Evolutionary conservation across 1,139 yeast species (phyloP).

Genomic region (Debaryomycetaceae sp.): DNA sequence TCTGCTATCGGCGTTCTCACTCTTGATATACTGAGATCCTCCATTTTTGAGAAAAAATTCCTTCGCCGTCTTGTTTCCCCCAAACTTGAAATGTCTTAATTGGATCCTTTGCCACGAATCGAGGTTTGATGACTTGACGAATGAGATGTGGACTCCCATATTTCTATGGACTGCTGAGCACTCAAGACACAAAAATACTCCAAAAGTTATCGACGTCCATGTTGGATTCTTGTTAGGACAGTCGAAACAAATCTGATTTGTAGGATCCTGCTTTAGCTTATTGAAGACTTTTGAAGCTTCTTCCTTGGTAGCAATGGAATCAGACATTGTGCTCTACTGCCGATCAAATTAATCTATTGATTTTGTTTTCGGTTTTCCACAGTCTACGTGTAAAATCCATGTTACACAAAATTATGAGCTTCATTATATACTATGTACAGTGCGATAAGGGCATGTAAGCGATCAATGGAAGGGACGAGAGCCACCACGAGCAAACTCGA

Average conservation of each 20-base stretch:
- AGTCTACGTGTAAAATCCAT: constrained; percentile 3
- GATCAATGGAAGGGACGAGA: constrained; percentile 78
- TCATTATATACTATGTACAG: constrained; percentile 2
- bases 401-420: constrained; percentile 5
- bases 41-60: constrained; percentile 83
- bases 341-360: background rate
- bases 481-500: constrained; percentile 94
- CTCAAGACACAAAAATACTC: constrained; percentile 45
- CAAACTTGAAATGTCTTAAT: constrained; percentile 83
- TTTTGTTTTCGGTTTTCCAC: background rate
- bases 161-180: constrained; percentile 50
- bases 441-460: constrained; percentile 3
- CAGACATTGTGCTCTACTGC: constrained; percentile 31
- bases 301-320: constrained; percentile 57
- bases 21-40: constrained; percentile 61
- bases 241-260: constrained; percentile 79
- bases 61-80: constrained; percentile 85
- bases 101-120: constrained; percentile 90
- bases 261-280: constrained; percentile 58
- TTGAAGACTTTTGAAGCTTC: constrained; percentile 60
- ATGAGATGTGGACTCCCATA: constrained; percentile 48
- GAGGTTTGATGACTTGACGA: constrained; percentile 84
- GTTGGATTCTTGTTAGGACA: constrained; percentile 50
- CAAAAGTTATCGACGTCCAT: constrained; percentile 51
- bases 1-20: constrained; percentile 55